Percentiles rank a stretch among this genome's conserved stretches.
These are phyloP conservation scores for Tylopilus sp. DNA, from an alignment of 768 basidiomycete genomes.

Conservation along the genomic window DNA sequence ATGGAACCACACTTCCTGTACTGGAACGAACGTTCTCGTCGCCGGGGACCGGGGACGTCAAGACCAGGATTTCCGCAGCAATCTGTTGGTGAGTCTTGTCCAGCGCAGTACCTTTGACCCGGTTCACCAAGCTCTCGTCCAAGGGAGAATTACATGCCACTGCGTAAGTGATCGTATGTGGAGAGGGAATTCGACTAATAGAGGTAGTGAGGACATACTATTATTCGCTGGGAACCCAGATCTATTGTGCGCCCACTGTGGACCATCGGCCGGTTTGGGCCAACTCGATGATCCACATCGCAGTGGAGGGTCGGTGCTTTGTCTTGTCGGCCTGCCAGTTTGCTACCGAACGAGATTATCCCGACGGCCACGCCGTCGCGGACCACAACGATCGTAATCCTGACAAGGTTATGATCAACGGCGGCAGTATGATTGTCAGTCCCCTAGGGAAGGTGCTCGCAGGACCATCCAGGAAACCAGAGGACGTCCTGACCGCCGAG, in stretches of 20 bases:
- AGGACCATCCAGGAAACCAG: slow-evolving; percentile 51
- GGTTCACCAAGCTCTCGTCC: neutral
- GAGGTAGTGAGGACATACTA: slow-evolving; percentile 52
- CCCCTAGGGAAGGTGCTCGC: slow-evolving; percentile 58
- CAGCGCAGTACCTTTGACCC: neutral
- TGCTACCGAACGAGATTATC: slow-evolving; percentile 52
- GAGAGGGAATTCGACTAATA: neutral
- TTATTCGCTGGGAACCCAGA: slow-evolving; percentile 55
- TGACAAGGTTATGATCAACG: slow-evolving; percentile 55
- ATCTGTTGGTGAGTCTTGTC: slow-evolving; percentile 51
- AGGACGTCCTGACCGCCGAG: slow-evolving; percentile 55
- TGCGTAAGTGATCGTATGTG: slow-evolving; percentile 37
- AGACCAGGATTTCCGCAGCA: slow-evolving; percentile 49
- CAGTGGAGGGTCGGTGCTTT: slow-evolving; percentile 66
- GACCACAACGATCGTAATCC: slow-evolving; percentile 36
- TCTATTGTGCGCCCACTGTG: slow-evolving; percentile 67
- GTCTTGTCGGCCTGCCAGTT: slow-evolving; percentile 64
- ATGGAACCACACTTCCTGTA: slow-evolving; percentile 52
- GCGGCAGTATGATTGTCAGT: slow-evolving; percentile 57
- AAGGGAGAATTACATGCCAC: slow-evolving; percentile 73
- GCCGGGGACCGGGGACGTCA: slow-evolving; percentile 22
- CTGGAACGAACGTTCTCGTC: slow-evolving; percentile 38
- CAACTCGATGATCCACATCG: slow-evolving; percentile 58
- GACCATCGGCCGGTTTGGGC: slow-evolving; percentile 57
- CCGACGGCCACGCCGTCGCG: slow-evolving; percentile 43